Conservation (phyloP, 768 basidiomycete species). For the Psilocybe tampanensis region DNA sequence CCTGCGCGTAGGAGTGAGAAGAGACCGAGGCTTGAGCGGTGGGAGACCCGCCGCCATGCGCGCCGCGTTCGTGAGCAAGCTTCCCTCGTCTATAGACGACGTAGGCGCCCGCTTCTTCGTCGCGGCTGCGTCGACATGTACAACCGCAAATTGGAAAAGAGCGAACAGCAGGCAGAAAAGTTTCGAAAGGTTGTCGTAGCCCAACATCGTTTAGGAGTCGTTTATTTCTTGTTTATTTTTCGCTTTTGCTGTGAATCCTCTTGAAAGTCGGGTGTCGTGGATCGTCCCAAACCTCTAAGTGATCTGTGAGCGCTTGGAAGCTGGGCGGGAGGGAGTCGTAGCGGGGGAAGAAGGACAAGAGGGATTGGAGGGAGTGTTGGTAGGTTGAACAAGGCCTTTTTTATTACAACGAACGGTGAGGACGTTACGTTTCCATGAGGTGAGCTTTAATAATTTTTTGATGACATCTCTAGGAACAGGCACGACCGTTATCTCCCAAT, state of each 20-base stretch:
- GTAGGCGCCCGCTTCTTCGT: background rate
- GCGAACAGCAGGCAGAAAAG: background rate
- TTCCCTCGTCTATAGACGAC: background rate
- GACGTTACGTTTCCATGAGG: too few relatives aligned
- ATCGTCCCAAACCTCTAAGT: too few relatives aligned
- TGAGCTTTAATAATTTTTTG: too few relatives aligned
- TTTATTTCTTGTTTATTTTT: slow-evolving; percentile 4
- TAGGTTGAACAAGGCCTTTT: too few relatives aligned
- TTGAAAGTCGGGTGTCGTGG: too few relatives aligned
- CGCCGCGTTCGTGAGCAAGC: slow-evolving; percentile 14
- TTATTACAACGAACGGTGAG: too few relatives aligned
- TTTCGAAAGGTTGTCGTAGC: background rate
- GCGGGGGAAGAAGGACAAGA: too few relatives aligned
- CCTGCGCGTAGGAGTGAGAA: slow-evolving; percentile 8
- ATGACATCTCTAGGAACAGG: background rate
- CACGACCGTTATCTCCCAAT: background rate
- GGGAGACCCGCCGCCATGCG: slow-evolving; percentile 16
- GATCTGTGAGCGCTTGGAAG: too few relatives aligned
- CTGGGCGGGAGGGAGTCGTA: too few relatives aligned
- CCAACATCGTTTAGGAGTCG: background rate
- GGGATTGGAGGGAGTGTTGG: too few relatives aligned
- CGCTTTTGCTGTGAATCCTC: too few relatives aligned
- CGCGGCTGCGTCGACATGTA: background rate
- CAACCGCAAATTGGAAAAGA: background rate
- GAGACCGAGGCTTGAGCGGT: slow-evolving; percentile 14